phyloP scores from a whole-genome alignment of 805 yeast genomes.

The Schwanniomyces occidentalis region DNA sequence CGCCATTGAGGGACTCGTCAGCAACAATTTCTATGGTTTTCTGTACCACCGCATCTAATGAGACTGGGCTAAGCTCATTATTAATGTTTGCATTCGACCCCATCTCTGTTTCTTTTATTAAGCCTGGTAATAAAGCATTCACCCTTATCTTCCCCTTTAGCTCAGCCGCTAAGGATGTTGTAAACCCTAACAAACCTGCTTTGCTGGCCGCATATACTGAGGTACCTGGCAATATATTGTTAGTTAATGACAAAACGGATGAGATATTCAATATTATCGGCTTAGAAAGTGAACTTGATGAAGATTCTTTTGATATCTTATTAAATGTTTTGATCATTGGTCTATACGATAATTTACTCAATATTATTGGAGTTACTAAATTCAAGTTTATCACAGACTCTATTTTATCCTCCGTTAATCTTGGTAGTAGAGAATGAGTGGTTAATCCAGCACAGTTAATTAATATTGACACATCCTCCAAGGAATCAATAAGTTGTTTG shows the following conservation, averaged over 20 bases:
- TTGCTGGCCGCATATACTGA: slow-evolving; percentile 69
- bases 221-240: slow-evolving; percentile 50
- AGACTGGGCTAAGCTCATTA: slow-evolving; percentile 19
- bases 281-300: slow-evolving; percentile 12
- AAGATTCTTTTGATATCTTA: slow-evolving; percentile 6
- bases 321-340: slow-evolving; percentile 46
- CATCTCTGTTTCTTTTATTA: slow-evolving; percentile 68
- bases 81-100: slow-evolving; percentile 35
- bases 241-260: slow-evolving; percentile 55
- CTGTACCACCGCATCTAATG: slow-evolving; percentile 28
- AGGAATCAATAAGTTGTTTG: slow-evolving; percentile 18
- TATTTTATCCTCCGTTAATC: slow-evolving; percentile 44
- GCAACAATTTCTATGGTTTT: slow-evolving; percentile 21
- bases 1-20: slow-evolving; percentile 29
- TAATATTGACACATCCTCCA: slow-evolving; percentile 44
- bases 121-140: slow-evolving; percentile 69
- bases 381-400: slow-evolving; percentile 52
- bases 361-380: slow-evolving; percentile 58
- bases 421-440: slow-evolving; percentile 51
- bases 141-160: slow-evolving; percentile 56
- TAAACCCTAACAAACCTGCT: slow-evolving; percentile 66
- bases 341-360: slow-evolving; percentile 52
- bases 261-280: slow-evolving; percentile 61
- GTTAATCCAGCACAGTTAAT: slow-evolving; percentile 71
- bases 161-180: slow-evolving; percentile 60